A percentile compares a stretch with the other conserved stretches of the same genome.
Conservation (phyloP, 1,139 yeast species). For the Debaryomyces fabryi region DNA sequence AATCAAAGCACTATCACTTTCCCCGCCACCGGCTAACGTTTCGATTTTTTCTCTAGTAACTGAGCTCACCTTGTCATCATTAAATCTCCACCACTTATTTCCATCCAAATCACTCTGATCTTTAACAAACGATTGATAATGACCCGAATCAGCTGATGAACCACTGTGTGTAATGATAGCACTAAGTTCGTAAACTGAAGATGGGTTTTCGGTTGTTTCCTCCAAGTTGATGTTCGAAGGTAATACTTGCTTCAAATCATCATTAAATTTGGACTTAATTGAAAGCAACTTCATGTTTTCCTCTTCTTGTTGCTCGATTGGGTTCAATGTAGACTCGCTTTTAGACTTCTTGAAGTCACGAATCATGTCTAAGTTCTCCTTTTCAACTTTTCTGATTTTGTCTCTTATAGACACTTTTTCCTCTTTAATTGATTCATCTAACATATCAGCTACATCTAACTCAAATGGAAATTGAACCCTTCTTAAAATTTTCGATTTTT, state of each 20-base stretch:
- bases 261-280: conserved; percentile 47
- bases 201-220: conserved; percentile 74
- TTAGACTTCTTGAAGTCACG: conserved; percentile 78
- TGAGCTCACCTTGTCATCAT: conserved; percentile 85
- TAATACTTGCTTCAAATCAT: conserved; percentile 43
- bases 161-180: conserved; percentile 94
- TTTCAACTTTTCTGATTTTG: conserved; percentile 73
- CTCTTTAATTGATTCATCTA: conserved; percentile 71
- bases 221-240: conserved; percentile 36
- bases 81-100: conserved; percentile 89
- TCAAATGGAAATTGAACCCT: conserved; percentile 95
- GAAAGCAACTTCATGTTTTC: conserved; percentile 50
- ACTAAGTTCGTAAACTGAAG: conserved; percentile 79
- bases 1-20: conserved; percentile 92
- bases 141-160: conserved; percentile 96
- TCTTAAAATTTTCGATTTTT: conserved; percentile 90
- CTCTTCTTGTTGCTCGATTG: conserved; percentile 48
- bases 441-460: conserved; percentile 81
- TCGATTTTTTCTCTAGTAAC: conserved; percentile 82
- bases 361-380: conserved; percentile 69
- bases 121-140: conserved; percentile 86
- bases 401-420: conserved; percentile 77
- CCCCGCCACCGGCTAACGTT: conserved; percentile 94
- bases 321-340: conserved; percentile 40
- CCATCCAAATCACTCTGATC: conserved; percentile 67